These are phyloP conservation scores for Syzygium malaccense DNA, from an alignment of 441 rosid species.

Conservation along the genomic window DNA sequence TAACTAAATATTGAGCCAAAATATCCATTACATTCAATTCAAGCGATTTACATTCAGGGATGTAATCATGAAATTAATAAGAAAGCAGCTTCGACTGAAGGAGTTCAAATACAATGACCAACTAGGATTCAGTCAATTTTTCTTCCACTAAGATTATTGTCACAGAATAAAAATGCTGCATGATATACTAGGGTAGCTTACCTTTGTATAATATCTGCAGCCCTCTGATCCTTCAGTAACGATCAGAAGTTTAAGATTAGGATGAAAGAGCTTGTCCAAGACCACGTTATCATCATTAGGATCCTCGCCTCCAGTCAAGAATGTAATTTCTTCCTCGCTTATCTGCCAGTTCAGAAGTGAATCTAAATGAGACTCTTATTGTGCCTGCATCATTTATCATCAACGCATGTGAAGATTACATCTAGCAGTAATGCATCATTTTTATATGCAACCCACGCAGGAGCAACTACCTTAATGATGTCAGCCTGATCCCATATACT, in stretches of 20 bases:
- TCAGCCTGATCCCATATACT: slow-evolving; percentile 91
- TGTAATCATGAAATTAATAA: not conserved
- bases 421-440: not conserved
- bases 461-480: slow-evolving; percentile 60
- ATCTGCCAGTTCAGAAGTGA: slow-evolving; percentile 39
- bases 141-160: not conserved
- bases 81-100: not conserved
- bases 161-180: not conserved
- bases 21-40: not conserved
- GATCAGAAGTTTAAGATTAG: slow-evolving; percentile 72
- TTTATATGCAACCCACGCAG: not conserved
- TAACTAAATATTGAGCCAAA: not conserved
- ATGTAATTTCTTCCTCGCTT: slow-evolving; percentile 89
- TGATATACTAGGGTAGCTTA: slow-evolving; percentile 5
- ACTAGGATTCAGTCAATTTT: not conserved
- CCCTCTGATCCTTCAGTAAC: slow-evolving; percentile 92
- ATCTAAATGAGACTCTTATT: not conserved
- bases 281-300: slow-evolving; percentile 78
- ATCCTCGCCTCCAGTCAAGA: slow-evolving; percentile 83
- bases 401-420: not conserved
- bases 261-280: slow-evolving; percentile 77
- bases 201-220: slow-evolving; percentile 94
- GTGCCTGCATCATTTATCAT: not conserved
- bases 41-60: not conserved
- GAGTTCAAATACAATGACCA: not conserved